A percentile compares a stretch with the other conserved stretches of the same genome.
phyloP scores from a whole-genome alignment of 179 eudicot species.

The Beta macrorhiza region DNA sequence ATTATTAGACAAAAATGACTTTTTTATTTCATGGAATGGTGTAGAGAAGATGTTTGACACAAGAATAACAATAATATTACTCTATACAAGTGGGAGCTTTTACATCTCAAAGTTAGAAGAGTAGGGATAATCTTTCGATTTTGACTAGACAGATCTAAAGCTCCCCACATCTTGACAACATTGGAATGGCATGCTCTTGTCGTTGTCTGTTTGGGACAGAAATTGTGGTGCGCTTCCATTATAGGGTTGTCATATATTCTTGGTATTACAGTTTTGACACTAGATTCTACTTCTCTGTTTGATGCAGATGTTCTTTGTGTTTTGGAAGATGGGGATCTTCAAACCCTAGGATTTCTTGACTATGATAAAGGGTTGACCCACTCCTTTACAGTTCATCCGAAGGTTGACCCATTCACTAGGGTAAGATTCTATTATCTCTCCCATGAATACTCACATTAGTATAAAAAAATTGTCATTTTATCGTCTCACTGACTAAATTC shows the following conservation, averaged over 20 bases:
- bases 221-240: neutral
- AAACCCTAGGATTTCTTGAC: slow-evolving; percentile 89
- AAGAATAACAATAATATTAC: too few relatives aligned
- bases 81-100: neutral
- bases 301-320: slow-evolving; percentile 68
- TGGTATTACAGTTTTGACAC: slow-evolving; percentile 2
- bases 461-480: neutral
- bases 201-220: slow-evolving; percentile 1
- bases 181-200: neutral
- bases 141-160: neutral
- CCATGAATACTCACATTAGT: neutral
- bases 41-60: too few relatives aligned
- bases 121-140: too few relatives aligned
- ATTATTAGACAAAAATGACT: neutral
- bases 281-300: slow-evolving; percentile 20
- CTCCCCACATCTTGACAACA: neutral
- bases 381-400: slow-evolving; percentile 92
- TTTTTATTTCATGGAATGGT: neutral
- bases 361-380: slow-evolving; percentile 88
- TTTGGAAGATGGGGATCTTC: slow-evolving; percentile 93
- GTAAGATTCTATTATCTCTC: slow-evolving; percentile 33
- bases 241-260: neutral
- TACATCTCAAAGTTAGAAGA: neutral
- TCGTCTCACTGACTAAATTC: slow-evolving; percentile 7
- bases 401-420: slow-evolving; percentile 91